Conservation (phyloP, 306 rosid genomes). For the Biancaea sappan region DNA sequence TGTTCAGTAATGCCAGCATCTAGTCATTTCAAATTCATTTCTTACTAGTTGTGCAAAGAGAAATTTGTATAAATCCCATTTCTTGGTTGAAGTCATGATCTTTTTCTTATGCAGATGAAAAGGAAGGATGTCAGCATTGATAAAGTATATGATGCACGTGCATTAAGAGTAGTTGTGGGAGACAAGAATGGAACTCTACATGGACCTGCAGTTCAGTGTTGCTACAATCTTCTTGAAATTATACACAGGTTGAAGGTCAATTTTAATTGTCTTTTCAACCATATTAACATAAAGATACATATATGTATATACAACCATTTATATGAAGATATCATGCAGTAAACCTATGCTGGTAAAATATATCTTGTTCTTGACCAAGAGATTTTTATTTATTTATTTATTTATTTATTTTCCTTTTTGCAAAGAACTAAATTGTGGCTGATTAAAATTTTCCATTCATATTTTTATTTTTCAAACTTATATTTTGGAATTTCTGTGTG, state of each 20-base stretch:
- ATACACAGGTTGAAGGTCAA: slow-evolving; percentile 65
- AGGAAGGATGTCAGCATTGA: slow-evolving; percentile 78
- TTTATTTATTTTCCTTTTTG: no score
- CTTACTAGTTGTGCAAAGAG: neutral
- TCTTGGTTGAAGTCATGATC: slow-evolving; percentile 31
- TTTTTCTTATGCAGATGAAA: slow-evolving; percentile 67
- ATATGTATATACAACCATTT: slow-evolving; percentile 23
- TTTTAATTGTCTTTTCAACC: slow-evolving; percentile 5
- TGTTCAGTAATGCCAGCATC: neutral
- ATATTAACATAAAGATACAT: neutral
- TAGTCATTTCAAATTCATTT: slow-evolving; percentile 10
- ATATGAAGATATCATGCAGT: slow-evolving; percentile 12
- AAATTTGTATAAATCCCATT: slow-evolving; percentile 7
- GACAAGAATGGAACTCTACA: slow-evolving; percentile 92
- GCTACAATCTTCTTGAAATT: slow-evolving; percentile 89
- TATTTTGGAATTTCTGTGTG: slow-evolving; percentile 29
- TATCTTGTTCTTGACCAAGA: neutral
- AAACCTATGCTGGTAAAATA: neutral
- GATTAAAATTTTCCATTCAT: slow-evolving; percentile 10
- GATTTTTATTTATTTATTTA: no score
- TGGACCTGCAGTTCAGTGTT: slow-evolving; percentile 93
- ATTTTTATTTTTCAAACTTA: slow-evolving; percentile 16
- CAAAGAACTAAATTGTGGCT: neutral
- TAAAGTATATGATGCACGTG: slow-evolving; percentile 93
- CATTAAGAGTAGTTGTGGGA: slow-evolving; percentile 95